phyloP scores from a whole-genome alignment of 2,329 filamentous ascomycete genomes.

The Aspergillus novofumigatus region DNA sequence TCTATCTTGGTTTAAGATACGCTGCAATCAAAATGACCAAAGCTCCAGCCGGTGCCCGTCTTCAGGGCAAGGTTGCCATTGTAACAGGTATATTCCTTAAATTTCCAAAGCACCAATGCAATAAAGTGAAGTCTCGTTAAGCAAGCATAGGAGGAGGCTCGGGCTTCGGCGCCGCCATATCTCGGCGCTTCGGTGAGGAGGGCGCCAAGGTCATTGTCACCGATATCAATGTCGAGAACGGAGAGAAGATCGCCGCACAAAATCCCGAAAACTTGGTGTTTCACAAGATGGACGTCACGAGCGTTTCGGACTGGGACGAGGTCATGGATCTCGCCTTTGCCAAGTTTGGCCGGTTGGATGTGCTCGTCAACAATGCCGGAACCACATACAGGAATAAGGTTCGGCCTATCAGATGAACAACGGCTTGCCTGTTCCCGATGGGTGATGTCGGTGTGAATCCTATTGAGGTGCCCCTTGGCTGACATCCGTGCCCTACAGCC shows the following conservation, averaged over 20 bases:
- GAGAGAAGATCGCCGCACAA: constrained; percentile 28
- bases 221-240: constrained; percentile 38
- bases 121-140: not conserved
- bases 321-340: constrained; percentile 28
- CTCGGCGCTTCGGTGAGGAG: constrained; percentile 36
- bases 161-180: constrained; percentile 42
- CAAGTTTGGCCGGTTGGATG: constrained; percentile 36
- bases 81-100: constrained; percentile 35
- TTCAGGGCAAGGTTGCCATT: constrained; percentile 44
- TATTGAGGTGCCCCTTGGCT: not conserved
- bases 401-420: not conserved
- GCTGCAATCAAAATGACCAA: constrained; percentile 6
- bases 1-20: not conserved
- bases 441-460: not conserved
- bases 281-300: constrained; percentile 35
- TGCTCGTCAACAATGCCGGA: constrained; percentile 48
- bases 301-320: constrained; percentile 29
- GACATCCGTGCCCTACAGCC: constrained; percentile 22
- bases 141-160: constrained; percentile 34
- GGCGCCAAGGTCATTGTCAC: constrained; percentile 40
- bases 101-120: not conserved
- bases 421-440: not conserved
- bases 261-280: constrained; percentile 28
- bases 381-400: constrained; percentile 40
- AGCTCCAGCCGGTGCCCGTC: constrained; percentile 21